Percentiles rank a stretch among this genome's conserved stretches.
phyloP scores from a whole-genome alignment of 2,329 filamentous ascomycete species.

The Exophiala xenobiotica region DNA sequence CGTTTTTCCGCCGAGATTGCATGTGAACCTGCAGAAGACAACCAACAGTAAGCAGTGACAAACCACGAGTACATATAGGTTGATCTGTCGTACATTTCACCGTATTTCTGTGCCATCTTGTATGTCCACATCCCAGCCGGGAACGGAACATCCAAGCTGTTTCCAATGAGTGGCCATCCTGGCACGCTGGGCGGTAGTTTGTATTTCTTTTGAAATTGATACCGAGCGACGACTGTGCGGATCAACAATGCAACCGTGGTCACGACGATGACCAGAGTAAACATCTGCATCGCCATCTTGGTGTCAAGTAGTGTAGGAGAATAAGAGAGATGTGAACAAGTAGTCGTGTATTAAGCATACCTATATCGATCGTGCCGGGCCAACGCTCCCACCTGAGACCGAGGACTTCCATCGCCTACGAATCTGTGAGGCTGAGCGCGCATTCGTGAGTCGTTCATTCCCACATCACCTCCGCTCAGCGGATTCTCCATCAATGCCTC shows the following conservation, averaged over 20 bases:
- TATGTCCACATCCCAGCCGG: not conserved
- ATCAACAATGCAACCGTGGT: not conserved
- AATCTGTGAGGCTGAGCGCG: not conserved
- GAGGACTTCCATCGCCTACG: not conserved
- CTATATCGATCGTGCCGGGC: not conserved
- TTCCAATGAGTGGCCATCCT: slow-evolving; percentile 2
- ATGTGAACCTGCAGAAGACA: not conserved
- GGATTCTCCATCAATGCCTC: no score
- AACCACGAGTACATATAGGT: no score
- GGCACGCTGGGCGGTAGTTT: not conserved
- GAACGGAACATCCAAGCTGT: not conserved
- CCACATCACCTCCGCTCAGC: not conserved
- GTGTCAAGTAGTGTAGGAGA: not conserved
- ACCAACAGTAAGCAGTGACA: no score
- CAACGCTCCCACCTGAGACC: not conserved
- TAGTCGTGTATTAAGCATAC: not conserved
- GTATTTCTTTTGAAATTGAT: not conserved
- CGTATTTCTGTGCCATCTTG: slow-evolving; percentile 4
- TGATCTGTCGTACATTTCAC: not conserved
- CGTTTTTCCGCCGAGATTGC: slow-evolving; percentile 9
- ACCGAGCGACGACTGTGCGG: not conserved
- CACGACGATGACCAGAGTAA: not conserved
- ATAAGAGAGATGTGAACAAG: not conserved
- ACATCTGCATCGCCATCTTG: not conserved
- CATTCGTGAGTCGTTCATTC: not conserved